A percentile compares a stretch with the other conserved stretches of the same genome.
phyloP scores from a whole-genome alignment of 2,329 filamentous ascomycete species.

The Diaporthe capsici region DNA sequence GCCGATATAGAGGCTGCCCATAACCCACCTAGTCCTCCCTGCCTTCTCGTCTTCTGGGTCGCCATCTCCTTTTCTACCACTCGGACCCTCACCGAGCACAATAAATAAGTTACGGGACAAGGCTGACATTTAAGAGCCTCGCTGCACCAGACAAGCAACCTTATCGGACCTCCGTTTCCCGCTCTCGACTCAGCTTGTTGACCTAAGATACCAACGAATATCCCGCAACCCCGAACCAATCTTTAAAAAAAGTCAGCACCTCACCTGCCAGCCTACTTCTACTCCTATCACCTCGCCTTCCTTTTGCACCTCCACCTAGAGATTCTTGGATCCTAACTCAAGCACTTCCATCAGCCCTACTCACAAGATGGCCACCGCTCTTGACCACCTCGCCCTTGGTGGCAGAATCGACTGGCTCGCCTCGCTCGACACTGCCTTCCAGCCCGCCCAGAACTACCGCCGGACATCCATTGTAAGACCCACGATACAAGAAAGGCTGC shows the following conservation, averaged over 20 bases:
- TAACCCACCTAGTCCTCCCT: conserved; percentile 37
- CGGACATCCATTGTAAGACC: conserved; percentile 82
- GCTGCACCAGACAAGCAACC: conserved; percentile 15
- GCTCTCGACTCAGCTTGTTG: conserved; percentile 2
- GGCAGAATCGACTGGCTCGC: conserved; percentile 77
- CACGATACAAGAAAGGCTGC: not conserved
- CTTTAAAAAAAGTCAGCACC: not conserved
- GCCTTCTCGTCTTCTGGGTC: conserved; percentile 22
- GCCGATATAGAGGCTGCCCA: conserved; percentile 39
- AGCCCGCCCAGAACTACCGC: conserved; percentile 90
- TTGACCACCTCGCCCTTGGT: conserved; percentile 88
- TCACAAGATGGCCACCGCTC: conserved; percentile 73
- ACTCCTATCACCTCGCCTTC: not conserved
- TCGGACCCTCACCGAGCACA: conserved; percentile 40
- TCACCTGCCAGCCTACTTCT: conserved; percentile 3
- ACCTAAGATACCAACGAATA: conserved; percentile 2
- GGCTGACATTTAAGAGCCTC: conserved; percentile 31
- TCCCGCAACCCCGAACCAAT: conserved; percentile 1
- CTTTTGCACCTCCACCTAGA: not conserved
- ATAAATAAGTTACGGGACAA: not conserved
- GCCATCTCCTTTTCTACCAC: conserved; percentile 33
- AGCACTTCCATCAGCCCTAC: not conserved
- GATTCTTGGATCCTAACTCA: conserved; percentile 4
- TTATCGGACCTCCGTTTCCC: conserved; percentile 28
- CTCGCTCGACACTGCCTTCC: conserved; percentile 88